phyloP scores from a whole-genome alignment of 305 asterid genomes.

The Ajuga reptans region DNA sequence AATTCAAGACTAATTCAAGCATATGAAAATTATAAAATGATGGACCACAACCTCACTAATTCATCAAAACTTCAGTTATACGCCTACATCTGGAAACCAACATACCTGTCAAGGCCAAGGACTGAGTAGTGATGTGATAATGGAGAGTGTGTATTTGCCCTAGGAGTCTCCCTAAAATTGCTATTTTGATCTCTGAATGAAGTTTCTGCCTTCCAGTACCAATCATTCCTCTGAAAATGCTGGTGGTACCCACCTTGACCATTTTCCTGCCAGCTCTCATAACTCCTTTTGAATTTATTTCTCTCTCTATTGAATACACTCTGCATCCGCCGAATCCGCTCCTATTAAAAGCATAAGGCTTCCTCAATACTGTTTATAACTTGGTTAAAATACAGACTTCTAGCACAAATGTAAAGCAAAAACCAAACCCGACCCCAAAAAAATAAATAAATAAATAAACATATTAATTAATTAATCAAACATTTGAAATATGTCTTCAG shows the following conservation, averaged over 20 bases:
- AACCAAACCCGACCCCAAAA: not conserved
- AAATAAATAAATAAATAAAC: too few species aligned
- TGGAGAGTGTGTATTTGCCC: slow-evolving; percentile 35
- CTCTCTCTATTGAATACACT: slow-evolving; percentile 82
- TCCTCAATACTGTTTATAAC: slow-evolving; percentile 10
- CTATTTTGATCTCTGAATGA: slow-evolving; percentile 42
- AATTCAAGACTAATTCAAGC: not conserved
- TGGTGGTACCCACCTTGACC: slow-evolving; percentile 63
- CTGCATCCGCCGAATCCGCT: slow-evolving; percentile 91
- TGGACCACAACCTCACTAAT: not conserved
- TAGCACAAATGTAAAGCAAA: not conserved
- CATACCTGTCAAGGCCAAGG: slow-evolving; percentile 91
- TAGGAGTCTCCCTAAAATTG: slow-evolving; percentile 51
- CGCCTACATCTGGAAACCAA: slow-evolving; percentile 6
- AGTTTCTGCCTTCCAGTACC: slow-evolving; percentile 84
- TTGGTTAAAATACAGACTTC: slow-evolving; percentile 1
- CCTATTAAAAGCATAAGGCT: slow-evolving; percentile 41
- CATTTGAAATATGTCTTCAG: not conserved
- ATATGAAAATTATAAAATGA: not conserved
- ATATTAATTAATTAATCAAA: not conserved
- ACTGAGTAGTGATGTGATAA: slow-evolving; percentile 80
- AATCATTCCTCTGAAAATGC: slow-evolving; percentile 78
- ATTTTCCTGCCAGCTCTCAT: slow-evolving; percentile 79
- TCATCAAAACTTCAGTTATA: slow-evolving; percentile 2
- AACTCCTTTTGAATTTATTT: slow-evolving; percentile 58